Evolutionary conservation across 2,329 filamentous ascomycete species (phyloP), one percentile per base, ranked within the genome.

Genomic region (Aspergillus sp.): DNA sequence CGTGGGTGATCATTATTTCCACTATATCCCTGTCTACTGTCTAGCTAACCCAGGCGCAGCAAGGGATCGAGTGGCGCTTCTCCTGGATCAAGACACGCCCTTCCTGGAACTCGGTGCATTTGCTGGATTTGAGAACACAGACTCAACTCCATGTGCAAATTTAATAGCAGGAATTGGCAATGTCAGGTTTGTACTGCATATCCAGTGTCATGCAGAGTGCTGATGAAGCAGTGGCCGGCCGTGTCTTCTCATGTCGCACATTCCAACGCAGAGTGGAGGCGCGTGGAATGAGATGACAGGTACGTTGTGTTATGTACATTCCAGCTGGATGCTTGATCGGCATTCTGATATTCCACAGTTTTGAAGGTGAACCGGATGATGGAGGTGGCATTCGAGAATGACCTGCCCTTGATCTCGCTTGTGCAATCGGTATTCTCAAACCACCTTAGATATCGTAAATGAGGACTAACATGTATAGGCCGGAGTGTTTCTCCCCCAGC

Each of bases 271-370:
- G 43, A 77, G 73, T 46, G 76, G 76, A 37, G 76, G 76, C 0
- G 74, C 76, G 0, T 78, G 76, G 76, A 79, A 79, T 59, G 75
- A 78, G 44, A 71, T 74, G 62, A 75, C 73, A 48, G 75, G 64
- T 66, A 52, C 21, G 41, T 9, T 8, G 4, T 43, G 40, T 4
- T 21, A 14, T 44, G 19, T 4, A 11, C 27, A 31, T 14, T 44
- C 19, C 6, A 6, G 21, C 3, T 21, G 21, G 21, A n/a, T 6
- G 8, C 25, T 5, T 6, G 17, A 14, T 44, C 3, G 11, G 8
- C 7, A 31, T 15, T 31, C 12, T 46, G 1, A 31, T 11, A 25
- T 7, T 25, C 11, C 15, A 14, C 17, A 55, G 53, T 74, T 7
- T 46, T 71, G 11, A 73, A 73, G 64, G 70, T 74, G 2, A 72